These are phyloP conservation scores for Argentina anserina DNA, from an alignment of 306 rosid species.

Conservation along the genomic window DNA sequence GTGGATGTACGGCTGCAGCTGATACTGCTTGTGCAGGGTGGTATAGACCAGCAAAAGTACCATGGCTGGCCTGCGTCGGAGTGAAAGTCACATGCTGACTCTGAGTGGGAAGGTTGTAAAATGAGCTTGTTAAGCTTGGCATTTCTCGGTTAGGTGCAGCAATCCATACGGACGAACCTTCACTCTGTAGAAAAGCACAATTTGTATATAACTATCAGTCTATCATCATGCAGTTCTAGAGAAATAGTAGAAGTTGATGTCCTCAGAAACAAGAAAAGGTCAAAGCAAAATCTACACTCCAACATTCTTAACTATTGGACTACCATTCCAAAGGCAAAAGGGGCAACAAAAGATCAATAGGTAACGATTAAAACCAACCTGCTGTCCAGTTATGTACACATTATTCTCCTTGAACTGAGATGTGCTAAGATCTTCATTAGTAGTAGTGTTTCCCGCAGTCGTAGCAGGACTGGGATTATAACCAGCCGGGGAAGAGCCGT, in stretches of 20 bases:
- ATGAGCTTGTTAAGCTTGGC: conserved; percentile 67
- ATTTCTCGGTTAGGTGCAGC: conserved; percentile 92
- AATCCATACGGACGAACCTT: conserved; percentile 91
- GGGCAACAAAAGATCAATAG: conserved; percentile 14
- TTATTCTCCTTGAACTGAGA: conserved; percentile 88
- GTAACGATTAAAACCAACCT: conserved; percentile 50
- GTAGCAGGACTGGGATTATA: conserved; percentile 76
- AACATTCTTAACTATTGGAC: not conserved
- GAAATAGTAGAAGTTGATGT: not conserved
- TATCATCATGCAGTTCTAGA: not conserved
- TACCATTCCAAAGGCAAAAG: conserved; percentile 19
- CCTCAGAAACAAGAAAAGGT: not conserved
- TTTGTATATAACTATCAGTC: too few species aligned
- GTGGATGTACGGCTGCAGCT: conserved; percentile 78
- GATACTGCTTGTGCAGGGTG: conserved; percentile 91
- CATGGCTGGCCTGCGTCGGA: conserved; percentile 88
- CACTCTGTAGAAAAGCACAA: conserved; percentile 55
- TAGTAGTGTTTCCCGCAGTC: conserved; percentile 57
- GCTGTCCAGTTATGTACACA: conserved; percentile 78
- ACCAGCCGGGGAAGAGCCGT: conserved; percentile 75
- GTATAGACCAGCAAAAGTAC: conserved; percentile 74
- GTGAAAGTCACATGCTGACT: conserved; percentile 80
- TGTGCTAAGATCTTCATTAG: conserved; percentile 74
- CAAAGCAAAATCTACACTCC: not conserved
- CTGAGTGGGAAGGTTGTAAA: conserved; percentile 85